Evolutionary conservation across 345 rosid genomes (phyloP).

Genomic region (Camelina neglecta): DNA sequence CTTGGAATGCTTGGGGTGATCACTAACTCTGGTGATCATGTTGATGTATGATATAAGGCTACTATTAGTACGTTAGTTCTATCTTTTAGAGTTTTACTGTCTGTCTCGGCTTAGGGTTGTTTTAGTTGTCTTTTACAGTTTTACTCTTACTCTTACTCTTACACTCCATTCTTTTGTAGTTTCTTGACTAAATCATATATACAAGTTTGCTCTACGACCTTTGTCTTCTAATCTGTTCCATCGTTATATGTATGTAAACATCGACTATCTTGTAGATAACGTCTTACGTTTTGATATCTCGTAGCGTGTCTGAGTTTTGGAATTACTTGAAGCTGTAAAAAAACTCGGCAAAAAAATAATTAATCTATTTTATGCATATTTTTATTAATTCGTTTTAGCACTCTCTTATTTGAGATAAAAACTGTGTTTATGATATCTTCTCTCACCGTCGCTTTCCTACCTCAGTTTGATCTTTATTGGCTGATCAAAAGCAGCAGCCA

Average conservation of each 20-base stretch:
- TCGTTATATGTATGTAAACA: not conserved
- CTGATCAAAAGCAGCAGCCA: not conserved
- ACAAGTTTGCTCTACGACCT: constrained; percentile 25
- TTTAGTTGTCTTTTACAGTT: constrained; percentile 17
- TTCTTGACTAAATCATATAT: constrained; percentile 35
- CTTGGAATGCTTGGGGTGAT: constrained; percentile 10
- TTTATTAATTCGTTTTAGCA: not conserved
- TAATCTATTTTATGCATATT: not conserved
- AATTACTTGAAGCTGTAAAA: not conserved
- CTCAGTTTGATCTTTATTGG: not conserved
- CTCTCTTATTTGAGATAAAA: not conserved
- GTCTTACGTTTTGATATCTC: not conserved
- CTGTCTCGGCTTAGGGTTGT: constrained; percentile 39
- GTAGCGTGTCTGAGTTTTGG: not conserved
- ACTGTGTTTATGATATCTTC: not conserved
- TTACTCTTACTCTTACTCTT: not conserved
- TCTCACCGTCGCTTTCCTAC: not conserved
- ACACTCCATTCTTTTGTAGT: constrained; percentile 42
- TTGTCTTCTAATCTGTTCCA: not conserved
- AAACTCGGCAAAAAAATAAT: not conserved
- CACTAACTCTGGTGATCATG: constrained; percentile 31
- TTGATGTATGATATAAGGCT: constrained; percentile 38
- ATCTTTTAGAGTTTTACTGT: constrained; percentile 34
- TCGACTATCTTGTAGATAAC: constrained; percentile 1
- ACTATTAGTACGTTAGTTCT: constrained; percentile 32